phyloP scores from a whole-genome alignment of 1,139 yeast species.

The Taiozyma sp. region DNA sequence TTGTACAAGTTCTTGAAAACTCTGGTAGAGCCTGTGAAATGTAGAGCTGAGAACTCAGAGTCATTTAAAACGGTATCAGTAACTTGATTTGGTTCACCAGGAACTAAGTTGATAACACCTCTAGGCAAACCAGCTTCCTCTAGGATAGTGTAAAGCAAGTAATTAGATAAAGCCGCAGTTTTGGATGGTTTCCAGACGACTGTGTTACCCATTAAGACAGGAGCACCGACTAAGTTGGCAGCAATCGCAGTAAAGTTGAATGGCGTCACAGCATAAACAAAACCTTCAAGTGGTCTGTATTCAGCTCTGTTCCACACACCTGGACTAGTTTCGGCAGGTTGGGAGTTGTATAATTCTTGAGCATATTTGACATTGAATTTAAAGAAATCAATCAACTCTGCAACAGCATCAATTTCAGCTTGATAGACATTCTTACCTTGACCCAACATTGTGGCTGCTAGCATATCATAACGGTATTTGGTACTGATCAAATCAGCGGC shows the following conservation, averaged over 20 bases:
- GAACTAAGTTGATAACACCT: conserved; percentile 90
- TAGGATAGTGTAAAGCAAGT: conserved; percentile 69
- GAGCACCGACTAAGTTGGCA: conserved; percentile 91
- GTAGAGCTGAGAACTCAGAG: conserved; percentile 75
- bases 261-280: conserved; percentile 95
- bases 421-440: conserved; percentile 98
- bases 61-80: conserved; percentile 67
- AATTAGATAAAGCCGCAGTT: conserved; percentile 85
- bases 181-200: conserved; percentile 98
- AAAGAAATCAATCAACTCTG: conserved; percentile 87
- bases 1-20: conserved; percentile 80
- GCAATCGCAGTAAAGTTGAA: conserved; percentile 98
- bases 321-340: conserved; percentile 72
- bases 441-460: conserved; percentile 97
- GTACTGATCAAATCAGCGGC: conserved; percentile 93
- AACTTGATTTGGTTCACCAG: conserved; percentile 79
- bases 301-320: conserved; percentile 98
- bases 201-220: conserved; percentile 95
- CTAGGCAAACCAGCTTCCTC: conserved; percentile 95
- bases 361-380: conserved; percentile 90
- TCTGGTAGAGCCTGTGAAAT: conserved; percentile 93
- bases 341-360: conserved; percentile 71
- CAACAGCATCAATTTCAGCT: conserved; percentile 95
- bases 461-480: conserved; percentile 86
- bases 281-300: conserved; percentile 95